Percentiles rank a stretch among this genome's conserved stretches.
Conservation (phyloP, 164 flowering plant species). For the Cinnamomum micranthum region DNA sequence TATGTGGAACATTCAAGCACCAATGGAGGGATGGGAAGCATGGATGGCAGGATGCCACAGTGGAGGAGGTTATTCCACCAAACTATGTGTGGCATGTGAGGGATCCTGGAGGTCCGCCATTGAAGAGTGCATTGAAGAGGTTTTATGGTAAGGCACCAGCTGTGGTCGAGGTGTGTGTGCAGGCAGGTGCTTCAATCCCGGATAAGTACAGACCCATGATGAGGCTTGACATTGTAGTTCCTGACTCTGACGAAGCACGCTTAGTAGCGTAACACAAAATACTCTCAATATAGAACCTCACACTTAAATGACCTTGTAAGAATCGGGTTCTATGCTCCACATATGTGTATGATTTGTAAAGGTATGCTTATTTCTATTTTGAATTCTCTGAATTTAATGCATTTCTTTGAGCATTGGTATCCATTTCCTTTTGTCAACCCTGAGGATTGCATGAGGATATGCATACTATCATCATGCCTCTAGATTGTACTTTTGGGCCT, state of each 20-base stretch:
- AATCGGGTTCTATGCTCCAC: background rate
- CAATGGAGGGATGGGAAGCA: conserved; percentile 98
- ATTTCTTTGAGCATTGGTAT: background rate
- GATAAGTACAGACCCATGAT: conserved; percentile 74
- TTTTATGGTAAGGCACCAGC: conserved; percentile 95
- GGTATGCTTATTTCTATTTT: background rate
- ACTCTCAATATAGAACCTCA: background rate
- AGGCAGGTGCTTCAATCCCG: conserved; percentile 77
- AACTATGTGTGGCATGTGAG: conserved; percentile 85
- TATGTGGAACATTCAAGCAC: conserved; percentile 93
- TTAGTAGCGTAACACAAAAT: conserved; percentile 44
- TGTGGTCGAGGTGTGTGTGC: conserved; percentile 81
- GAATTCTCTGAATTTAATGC: no score
- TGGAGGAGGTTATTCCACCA: conserved; percentile 84
- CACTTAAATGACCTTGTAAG: background rate
- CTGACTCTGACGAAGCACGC: conserved; percentile 63
- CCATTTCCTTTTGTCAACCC: background rate
- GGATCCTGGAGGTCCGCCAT: conserved; percentile 69
- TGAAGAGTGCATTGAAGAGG: conserved; percentile 53
- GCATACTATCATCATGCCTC: background rate
- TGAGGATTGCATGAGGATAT: background rate
- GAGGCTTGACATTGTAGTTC: conserved; percentile 90
- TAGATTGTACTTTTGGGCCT: background rate
- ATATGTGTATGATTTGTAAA: background rate
- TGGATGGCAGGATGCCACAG: conserved; percentile 93